A percentile compares a stretch with the other conserved stretches of the same genome.
Conservation (phyloP, 257 asterid genomes). For the Eucommia ulmoides region DNA sequence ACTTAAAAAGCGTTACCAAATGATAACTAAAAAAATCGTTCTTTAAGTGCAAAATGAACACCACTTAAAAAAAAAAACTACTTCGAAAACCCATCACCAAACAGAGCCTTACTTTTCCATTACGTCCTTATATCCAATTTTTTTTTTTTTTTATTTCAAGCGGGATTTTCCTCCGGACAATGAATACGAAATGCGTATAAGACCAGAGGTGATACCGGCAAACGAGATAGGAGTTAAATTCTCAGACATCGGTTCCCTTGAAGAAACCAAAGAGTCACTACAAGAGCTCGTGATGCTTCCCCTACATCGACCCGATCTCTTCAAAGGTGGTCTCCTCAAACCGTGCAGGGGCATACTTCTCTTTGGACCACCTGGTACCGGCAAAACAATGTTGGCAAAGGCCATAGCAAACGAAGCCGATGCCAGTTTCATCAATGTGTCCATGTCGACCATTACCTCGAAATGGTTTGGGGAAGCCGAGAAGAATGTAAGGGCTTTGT, state of each 20-base stretch:
- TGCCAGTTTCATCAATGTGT: conserved; percentile 93
- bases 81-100: too few relatives aligned
- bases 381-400: conserved; percentile 99
- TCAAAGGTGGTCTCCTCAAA: conserved; percentile 90
- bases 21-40: too few relatives aligned
- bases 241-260: conserved; percentile 78
- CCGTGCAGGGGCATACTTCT: conserved; percentile 97
- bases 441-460: conserved; percentile 95
- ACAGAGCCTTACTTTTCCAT: too few relatives aligned
- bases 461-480: conserved; percentile 99
- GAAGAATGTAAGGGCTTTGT: conserved; percentile 90
- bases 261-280: conserved; percentile 82
- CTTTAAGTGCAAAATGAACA: too few relatives aligned
- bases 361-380: conserved; percentile 98
- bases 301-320: conserved; percentile 90
- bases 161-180: conserved; percentile 94
- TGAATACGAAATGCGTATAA: conserved; percentile 88
- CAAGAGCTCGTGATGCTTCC: conserved; percentile 99
- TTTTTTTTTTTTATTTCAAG: too few relatives aligned
- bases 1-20: too few relatives aligned
- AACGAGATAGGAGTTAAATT: conserved; percentile 83
- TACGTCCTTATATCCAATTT: too few relatives aligned
- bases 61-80: too few relatives aligned
- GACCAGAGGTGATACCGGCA: conserved; percentile 94
- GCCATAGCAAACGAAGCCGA: conserved; percentile 98